phyloP scores from a whole-genome alignment of 2,329 filamentous ascomycete genomes.

The Parascedosporium putredinis region DNA sequence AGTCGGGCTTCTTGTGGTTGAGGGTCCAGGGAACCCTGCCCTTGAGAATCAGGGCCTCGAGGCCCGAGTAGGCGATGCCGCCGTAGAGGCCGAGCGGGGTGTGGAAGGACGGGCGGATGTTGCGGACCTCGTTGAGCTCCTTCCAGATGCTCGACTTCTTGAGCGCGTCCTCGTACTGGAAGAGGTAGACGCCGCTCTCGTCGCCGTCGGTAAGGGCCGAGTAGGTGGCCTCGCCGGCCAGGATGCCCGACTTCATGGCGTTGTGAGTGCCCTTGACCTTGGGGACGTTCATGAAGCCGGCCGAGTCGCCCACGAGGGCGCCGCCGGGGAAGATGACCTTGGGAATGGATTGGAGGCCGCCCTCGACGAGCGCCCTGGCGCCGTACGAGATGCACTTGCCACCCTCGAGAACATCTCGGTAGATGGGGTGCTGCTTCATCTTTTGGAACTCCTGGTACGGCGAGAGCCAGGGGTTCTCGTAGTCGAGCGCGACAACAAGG shows the following conservation, averaged over 20 bases:
- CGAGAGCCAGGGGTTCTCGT: constrained; percentile 91
- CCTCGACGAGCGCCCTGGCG: constrained; percentile 82
- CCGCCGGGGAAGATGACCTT: constrained; percentile 95
- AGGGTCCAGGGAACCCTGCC: constrained; percentile 87
- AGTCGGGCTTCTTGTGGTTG: constrained; percentile 69
- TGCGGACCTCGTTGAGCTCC: constrained; percentile 88
- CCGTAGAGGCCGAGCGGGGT: constrained; percentile 77
- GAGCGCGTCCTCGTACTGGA: constrained; percentile 84
- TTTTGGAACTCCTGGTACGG: constrained; percentile 97
- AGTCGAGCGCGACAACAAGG: constrained; percentile 87
- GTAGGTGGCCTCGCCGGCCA: constrained; percentile 86
- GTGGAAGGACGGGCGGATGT: constrained; percentile 95
- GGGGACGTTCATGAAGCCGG: constrained; percentile 92
- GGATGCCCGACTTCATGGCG: constrained; percentile 94
- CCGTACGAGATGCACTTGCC: constrained; percentile 97
- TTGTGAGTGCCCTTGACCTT: constrained; percentile 99
- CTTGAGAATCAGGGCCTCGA: constrained; percentile 81
- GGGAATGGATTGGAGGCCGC: constrained; percentile 94
- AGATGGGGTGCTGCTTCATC: constrained; percentile 95
- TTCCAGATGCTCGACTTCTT: constrained; percentile 84
- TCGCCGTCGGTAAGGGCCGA: constrained; percentile 53
- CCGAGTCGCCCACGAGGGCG: constrained; percentile 89
- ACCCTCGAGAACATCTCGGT: constrained; percentile 76
- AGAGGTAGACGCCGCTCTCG: constrained; percentile 74
- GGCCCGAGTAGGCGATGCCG: constrained; percentile 81